Conservation (phyloP, 2,329 filamentous ascomycete genomes). For the Cladophialophora chaetospira region DNA sequence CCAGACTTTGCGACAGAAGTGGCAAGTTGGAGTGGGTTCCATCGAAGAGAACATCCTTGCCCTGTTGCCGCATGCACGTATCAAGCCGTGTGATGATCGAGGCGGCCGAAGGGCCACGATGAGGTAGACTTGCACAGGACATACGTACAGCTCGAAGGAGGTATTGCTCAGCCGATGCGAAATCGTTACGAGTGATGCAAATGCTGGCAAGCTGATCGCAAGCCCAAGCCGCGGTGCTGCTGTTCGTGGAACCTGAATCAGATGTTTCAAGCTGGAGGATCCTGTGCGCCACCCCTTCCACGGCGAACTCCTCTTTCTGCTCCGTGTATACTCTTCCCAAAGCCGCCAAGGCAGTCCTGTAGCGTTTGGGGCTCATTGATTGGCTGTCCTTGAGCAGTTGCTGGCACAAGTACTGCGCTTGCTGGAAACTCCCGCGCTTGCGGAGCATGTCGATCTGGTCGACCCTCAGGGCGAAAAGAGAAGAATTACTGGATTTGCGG, state of each 20-base stretch:
- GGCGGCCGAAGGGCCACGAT: slow-evolving; percentile 23
- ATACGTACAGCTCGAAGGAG: slow-evolving; percentile 18
- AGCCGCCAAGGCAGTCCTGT: slow-evolving; percentile 23
- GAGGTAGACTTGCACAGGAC: slow-evolving; percentile 9
- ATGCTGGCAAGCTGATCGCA: slow-evolving; percentile 24
- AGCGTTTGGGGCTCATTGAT: slow-evolving; percentile 18
- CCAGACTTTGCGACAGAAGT: too few relatives aligned
- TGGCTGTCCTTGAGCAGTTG: slow-evolving; percentile 22
- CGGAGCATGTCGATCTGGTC: slow-evolving; percentile 27
- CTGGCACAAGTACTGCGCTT: slow-evolving; percentile 17
- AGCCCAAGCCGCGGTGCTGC: slow-evolving; percentile 22
- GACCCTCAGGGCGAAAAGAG: slow-evolving; percentile 23
- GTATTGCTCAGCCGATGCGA: slow-evolving; percentile 15
- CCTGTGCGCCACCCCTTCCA: slow-evolving; percentile 22
- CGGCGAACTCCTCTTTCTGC: slow-evolving; percentile 20
- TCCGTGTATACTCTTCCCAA: slow-evolving; percentile 21
- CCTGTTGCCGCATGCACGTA: slow-evolving; percentile 19
- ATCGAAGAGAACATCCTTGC: background rate
- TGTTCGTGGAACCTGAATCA: slow-evolving; percentile 11
- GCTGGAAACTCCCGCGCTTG: slow-evolving; percentile 17
- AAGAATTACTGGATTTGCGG: slow-evolving; percentile 21
- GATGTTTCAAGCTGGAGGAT: slow-evolving; percentile 19
- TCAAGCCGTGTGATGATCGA: slow-evolving; percentile 12
- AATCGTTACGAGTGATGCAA: slow-evolving; percentile 18
- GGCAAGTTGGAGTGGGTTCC: too few relatives aligned